Evolutionary conservation across 495 filamentous ascomycete species (phyloP), one percentile per base, ranked within the genome.

Genomic region (Talaromyces thailandensis): DNA sequence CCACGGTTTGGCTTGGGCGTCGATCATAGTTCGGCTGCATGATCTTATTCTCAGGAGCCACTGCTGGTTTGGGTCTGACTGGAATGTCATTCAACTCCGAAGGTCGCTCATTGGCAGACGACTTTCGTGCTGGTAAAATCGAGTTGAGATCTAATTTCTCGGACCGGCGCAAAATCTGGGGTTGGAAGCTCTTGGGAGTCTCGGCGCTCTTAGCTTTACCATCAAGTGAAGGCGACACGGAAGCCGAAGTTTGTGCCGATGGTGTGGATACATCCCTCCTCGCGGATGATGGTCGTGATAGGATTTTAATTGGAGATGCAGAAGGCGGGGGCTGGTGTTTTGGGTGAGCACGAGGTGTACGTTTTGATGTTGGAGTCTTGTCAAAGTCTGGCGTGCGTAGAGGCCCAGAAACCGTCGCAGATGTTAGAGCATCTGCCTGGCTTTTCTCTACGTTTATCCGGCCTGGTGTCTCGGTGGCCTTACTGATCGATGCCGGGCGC

Each of bases 131-230:
- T 48, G 56, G 66, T 24, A 70, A 58, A 40, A 70, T 61, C 58
- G 64, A 51, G 12, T 71, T 65, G 12, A 69, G 69, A 11, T 69
- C 71, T 4, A 71, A 21, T 29, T 75, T 76, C 21, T 78, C 75
- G 16, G 82, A 80, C 0, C 83, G 79, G 58, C 83, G 82, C 18
- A 87, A 69, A 48, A 86, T 86, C 63, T 86, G 80, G 3, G 83
- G 83, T 56, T 86, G 82, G 68, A 86, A 86, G 12, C 77, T 67
- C 66, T 80, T 83, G 6, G 70, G 50, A 26, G 72, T 69, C 26
- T 75, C 73, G 16, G 75, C 62, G 6, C 67, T 64, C 29, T 67
- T 70, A 0, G 61, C 60, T 31, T 64, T 67, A 40, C 63, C 60
- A 51, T 53, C 35, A 52, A 64, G 66, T 64, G 63, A 52, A 23